Conservation (phyloP, 805 yeast species). For the Zygosaccharomyces kombuchaensis region DNA sequence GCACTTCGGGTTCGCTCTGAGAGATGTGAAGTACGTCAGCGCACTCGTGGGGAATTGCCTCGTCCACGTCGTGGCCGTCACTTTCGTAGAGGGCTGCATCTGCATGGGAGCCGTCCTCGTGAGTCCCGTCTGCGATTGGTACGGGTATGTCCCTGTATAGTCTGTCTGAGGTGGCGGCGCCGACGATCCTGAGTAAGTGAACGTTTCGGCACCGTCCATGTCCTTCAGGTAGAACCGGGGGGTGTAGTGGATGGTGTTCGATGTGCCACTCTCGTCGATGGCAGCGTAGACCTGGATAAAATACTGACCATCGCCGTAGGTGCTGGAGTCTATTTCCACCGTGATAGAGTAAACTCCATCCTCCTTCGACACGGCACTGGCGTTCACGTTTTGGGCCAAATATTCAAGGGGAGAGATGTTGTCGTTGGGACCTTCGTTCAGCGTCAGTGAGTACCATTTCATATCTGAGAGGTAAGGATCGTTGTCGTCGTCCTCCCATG, state of each 20-base stretch:
- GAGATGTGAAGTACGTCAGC: constrained; percentile 54
- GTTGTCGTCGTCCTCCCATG: constrained; percentile 57
- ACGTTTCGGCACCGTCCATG: constrained; percentile 61
- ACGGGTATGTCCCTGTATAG: constrained; percentile 49
- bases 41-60: constrained; percentile 64
- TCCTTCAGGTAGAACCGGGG: constrained; percentile 60
- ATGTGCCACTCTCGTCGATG: constrained; percentile 32
- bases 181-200: constrained; percentile 45
- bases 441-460: constrained; percentile 43
- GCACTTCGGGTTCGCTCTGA: constrained; percentile 32
- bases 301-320: constrained; percentile 62
- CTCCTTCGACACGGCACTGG: constrained; percentile 24
- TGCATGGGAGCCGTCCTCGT: constrained; percentile 93
- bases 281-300: constrained; percentile 64
- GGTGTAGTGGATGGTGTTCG: constrained; percentile 60
- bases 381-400: constrained; percentile 29
- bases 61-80: constrained; percentile 65
- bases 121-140: constrained; percentile 71
- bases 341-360: constrained; percentile 35
- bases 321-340: constrained; percentile 41
- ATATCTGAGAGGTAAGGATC: constrained; percentile 45
- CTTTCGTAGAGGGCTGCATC: constrained; percentile 68
- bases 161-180: constrained; percentile 42
- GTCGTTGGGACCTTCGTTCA: constrained; percentile 66
- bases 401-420: constrained; percentile 41